Conservation (phyloP, 2,329 filamentous ascomycete genomes). For the Aspergillus pseudoterreus region DNA sequence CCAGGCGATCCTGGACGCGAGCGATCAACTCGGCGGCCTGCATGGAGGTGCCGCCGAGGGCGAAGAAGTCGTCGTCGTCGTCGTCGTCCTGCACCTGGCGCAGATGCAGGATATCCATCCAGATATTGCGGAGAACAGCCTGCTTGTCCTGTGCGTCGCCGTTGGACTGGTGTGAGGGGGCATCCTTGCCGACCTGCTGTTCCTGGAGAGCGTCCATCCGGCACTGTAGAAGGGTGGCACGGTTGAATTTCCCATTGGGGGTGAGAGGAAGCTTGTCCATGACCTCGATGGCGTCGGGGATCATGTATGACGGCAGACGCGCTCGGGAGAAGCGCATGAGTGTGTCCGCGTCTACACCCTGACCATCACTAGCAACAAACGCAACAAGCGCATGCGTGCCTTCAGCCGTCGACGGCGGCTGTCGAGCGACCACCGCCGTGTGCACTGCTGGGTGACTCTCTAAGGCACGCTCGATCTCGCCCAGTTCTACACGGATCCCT, state of each 20-base stretch:
- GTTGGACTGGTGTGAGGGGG: neutral
- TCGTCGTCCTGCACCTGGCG: neutral
- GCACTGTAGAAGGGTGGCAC: conserved; percentile 12
- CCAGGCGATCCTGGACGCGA: neutral
- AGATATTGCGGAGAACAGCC: neutral
- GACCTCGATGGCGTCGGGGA: conserved; percentile 61
- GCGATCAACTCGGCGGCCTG: conserved; percentile 6
- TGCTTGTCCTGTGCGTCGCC: neutral
- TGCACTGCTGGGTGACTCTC: neutral
- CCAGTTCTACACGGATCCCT: conserved; percentile 83
- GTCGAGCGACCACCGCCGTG: neutral
- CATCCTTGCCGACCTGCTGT: neutral
- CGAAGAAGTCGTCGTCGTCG: conserved; percentile 6
- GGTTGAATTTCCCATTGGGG: conserved; percentile 64
- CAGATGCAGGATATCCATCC: neutral
- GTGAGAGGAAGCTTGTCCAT: conserved; percentile 65
- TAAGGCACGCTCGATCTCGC: conserved; percentile 77
- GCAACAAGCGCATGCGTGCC: neutral
- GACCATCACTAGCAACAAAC: neutral
- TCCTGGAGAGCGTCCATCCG: neutral
- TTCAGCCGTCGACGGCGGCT: neutral
- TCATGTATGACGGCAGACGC: conserved; percentile 66
- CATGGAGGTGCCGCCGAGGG: conserved; percentile 3
- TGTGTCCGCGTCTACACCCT: conserved; percentile 39
- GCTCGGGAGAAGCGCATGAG: conserved; percentile 62